Base-by-base conservation (phyloP, 441 rosid species). In the Erysimum cheiri region DNA sequence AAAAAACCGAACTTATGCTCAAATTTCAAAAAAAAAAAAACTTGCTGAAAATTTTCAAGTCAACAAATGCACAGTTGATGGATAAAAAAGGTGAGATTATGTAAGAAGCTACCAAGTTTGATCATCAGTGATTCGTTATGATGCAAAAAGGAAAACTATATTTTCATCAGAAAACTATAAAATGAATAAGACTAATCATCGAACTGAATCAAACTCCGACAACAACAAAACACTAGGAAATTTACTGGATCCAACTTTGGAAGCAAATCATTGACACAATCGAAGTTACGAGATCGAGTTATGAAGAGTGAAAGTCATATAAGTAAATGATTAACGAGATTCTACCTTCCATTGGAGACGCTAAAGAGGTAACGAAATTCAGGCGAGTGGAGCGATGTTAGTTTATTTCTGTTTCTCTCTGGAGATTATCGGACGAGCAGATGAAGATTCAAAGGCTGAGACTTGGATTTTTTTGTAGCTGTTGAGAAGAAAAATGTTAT, bases 1-100 rank as follows among this genome's bases (percentile, higher is more conserved):
- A 84, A 85, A 66, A 33, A 67, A 9, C 76, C 77, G 89, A 93
- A 82, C 3, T 48, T 13, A 29, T 58, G 57, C 71, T 43, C 39
- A 14, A 19, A 10, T 28, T 22, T 44, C 4, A 39, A 54, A 19
- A 22, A 22, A 22, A 22, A 1, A 22, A 22, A 35, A 48, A 24
- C 24, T 65, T 39, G 0, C 50, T 7, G 15, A 46, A 65, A 26
- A 5, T 4, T 44, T 32, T 13, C 26, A 24, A 14, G 39, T 19
- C 29, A 50, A 8, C 12, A 22, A 39, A 15, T 36, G 7, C 57
- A 31, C 4, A 67, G 10, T 32, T 32, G 19, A 47, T 69, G 12
- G 2, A 35, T 2, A 9, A 48, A 8, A 19, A 69, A 35, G 14
- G 17, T 35, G 37, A 58, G 3, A 57, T 1, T 57, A 0, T 15